A percentile compares a stretch with the other conserved stretches of the same genome.
phyloP scores from a whole-genome alignment of 139 green algal genomes.

The Picocystis salinarum region DNA sequence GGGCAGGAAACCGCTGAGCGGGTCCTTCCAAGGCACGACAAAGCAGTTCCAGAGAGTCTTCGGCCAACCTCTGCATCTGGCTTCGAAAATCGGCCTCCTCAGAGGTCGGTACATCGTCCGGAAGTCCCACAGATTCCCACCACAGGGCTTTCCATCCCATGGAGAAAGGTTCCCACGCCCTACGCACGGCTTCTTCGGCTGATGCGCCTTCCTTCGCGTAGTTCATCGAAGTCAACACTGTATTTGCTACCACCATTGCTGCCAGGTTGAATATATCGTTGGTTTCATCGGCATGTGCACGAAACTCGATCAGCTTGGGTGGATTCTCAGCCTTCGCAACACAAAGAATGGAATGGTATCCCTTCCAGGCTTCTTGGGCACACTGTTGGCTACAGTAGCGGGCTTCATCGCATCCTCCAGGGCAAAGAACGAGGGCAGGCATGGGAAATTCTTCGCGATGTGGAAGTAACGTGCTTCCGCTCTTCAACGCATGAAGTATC shows the following conservation, averaged over 20 bases:
- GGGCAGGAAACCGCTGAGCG: conserved; percentile 20
- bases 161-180: conserved; percentile 49
- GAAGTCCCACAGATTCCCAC: conserved; percentile 62
- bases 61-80: conserved; percentile 38
- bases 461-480: too few relatives aligned
- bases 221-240: conserved; percentile 2
- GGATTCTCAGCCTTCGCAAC: not conserved
- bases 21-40: conserved; percentile 18
- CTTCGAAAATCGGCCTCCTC: conserved; percentile 23
- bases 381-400: too few relatives aligned
- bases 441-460: too few relatives aligned
- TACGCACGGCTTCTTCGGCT: conserved; percentile 16
- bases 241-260: conserved; percentile 18
- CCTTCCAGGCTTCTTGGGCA: too few relatives aligned
- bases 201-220: not conserved
- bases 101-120: conserved; percentile 35
- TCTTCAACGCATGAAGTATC: too few relatives aligned
- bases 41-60: conserved; percentile 55
- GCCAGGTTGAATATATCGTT: conserved; percentile 59
- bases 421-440: too few relatives aligned
- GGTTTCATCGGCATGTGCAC: conserved; percentile 31
- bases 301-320: conserved; percentile 22
- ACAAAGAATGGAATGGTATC: conserved; percentile 1
- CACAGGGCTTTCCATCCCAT: conserved; percentile 56
- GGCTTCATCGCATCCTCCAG: too few relatives aligned